phyloP scores from a whole-genome alignment of 371 early-diverging fungal species.

The Mortierella sp. region DNA sequence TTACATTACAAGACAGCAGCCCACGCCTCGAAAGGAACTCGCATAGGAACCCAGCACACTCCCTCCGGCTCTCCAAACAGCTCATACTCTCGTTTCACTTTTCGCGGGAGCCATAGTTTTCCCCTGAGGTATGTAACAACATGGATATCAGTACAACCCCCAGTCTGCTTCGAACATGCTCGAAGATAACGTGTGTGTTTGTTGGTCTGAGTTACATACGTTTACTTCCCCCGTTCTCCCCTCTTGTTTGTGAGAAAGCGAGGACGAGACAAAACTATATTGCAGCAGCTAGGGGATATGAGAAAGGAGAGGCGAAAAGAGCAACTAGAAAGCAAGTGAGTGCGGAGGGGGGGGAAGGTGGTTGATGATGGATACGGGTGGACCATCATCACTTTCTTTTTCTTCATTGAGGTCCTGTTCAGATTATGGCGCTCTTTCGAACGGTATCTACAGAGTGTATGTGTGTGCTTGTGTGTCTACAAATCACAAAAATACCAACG shows the following conservation, averaged over 20 bases:
- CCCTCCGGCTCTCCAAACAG: too few relatives aligned
- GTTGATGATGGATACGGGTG: not conserved
- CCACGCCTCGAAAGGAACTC: too few relatives aligned
- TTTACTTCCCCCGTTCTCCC: not conserved
- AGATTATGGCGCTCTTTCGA: not conserved
- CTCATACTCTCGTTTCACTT: too few relatives aligned
- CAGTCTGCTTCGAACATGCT: not conserved
- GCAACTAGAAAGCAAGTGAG: too few relatives aligned
- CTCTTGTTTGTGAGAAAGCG: not conserved
- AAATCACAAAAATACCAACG: too few relatives aligned
- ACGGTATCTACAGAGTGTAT: too few relatives aligned
- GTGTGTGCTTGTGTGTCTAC: too few relatives aligned
- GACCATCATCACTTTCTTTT: not conserved
- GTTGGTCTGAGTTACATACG: not conserved
- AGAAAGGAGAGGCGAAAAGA: not conserved
- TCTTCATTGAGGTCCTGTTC: not conserved
- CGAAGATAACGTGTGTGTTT: not conserved
- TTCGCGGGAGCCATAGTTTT: not conserved
- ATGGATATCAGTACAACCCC: not conserved
- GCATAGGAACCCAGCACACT: too few relatives aligned
- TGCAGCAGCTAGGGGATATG: not conserved
- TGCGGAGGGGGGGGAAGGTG: too few relatives aligned
- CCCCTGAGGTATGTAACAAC: not conserved
- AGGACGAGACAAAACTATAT: too few relatives aligned
- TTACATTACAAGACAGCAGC: too few relatives aligned